Conservation (phyloP, 331 rosid species). For the Cydonia oblonga region DNA sequence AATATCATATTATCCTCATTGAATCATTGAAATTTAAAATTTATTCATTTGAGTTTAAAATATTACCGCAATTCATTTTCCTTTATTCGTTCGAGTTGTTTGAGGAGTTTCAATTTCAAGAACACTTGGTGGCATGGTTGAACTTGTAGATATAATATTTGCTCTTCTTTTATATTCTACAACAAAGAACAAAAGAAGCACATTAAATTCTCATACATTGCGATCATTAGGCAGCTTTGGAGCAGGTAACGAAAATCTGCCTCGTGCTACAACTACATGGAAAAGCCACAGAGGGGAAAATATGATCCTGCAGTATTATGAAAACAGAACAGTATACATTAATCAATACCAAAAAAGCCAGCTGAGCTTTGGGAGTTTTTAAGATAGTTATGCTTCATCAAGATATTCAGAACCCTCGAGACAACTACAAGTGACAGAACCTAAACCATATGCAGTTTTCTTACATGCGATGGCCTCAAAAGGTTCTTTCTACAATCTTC, state of each 20-base stretch:
- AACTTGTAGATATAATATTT: background rate
- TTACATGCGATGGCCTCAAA: conserved; percentile 4
- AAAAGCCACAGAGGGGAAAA: conserved; percentile 74
- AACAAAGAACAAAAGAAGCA: background rate
- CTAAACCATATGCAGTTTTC: background rate
- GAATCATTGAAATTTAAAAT: no score
- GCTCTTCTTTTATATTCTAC: no score
- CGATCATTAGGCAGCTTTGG: conserved; percentile 78
- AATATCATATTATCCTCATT: no score
- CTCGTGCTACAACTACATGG: conserved; percentile 64
- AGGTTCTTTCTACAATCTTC: background rate
- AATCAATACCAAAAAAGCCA: background rate
- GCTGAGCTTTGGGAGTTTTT: background rate
- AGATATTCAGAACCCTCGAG: background rate
- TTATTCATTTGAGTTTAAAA: no score
- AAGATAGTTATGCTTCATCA: background rate
- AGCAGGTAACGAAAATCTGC: conserved; percentile 91
- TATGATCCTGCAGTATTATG: conserved; percentile 39
- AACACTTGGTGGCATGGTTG: background rate
- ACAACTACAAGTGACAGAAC: background rate
- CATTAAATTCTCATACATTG: conserved; percentile 37
- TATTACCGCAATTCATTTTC: no score
- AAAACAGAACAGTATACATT: background rate
- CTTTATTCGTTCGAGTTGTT: no score
- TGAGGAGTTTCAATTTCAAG: no score